Percentiles rank a stretch among this genome's conserved stretches.
phyloP scores from a whole-genome alignment of 2,329 filamentous ascomycete genomes.

The Ceratocystis cubensis region DNA sequence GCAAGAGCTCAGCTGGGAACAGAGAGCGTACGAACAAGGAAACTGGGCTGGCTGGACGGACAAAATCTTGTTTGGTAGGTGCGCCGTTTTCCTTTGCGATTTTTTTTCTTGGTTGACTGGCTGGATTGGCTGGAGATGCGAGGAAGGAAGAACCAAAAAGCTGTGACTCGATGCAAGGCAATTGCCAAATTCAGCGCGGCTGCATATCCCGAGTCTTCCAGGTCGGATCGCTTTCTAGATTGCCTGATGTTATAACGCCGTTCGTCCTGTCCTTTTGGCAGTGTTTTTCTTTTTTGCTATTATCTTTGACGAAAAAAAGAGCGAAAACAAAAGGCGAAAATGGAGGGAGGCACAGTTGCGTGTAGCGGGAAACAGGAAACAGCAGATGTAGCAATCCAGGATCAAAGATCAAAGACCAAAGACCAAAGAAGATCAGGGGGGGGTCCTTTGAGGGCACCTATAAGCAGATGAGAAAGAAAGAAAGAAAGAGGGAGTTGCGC shows the following conservation, averaged over 20 bases:
- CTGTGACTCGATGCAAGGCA: conserved; percentile 1
- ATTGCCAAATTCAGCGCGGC: background rate
- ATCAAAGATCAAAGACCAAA: too few species aligned
- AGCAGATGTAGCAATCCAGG: too few species aligned
- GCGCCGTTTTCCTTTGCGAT: background rate
- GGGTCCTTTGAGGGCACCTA: background rate
- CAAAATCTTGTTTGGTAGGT: background rate
- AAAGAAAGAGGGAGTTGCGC: background rate
- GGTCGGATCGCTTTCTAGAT: background rate
- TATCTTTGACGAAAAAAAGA: too few species aligned
- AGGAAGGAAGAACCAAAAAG: background rate
- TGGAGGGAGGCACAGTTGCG: too few species aligned
- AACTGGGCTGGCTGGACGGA: background rate
- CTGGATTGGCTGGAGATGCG: background rate
- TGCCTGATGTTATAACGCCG: background rate
- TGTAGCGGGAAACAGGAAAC: too few species aligned
- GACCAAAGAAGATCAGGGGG: too few species aligned
- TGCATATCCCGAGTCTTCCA: background rate
- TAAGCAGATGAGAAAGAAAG: background rate
- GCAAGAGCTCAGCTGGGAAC: background rate
- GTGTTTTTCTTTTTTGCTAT: background rate
- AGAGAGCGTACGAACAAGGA: background rate
- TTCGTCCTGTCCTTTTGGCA: background rate
- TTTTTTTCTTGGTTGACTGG: background rate
- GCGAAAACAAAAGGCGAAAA: too few species aligned